Conservation (phyloP, 768 basidiomycete genomes). For the Serendipita sp. region DNA sequence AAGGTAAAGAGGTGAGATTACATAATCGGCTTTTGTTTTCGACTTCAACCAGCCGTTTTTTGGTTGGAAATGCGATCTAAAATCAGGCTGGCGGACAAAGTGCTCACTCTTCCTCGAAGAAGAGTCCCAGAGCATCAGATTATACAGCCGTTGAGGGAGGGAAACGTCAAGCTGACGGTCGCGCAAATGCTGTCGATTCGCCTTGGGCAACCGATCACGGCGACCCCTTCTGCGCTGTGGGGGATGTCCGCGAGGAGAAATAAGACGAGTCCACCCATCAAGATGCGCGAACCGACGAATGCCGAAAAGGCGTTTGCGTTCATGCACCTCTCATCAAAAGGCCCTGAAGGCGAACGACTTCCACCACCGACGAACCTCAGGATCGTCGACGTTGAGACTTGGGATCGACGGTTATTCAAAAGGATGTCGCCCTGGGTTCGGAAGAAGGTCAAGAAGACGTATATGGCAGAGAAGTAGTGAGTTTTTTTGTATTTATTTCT, state of each 20-base stretch:
- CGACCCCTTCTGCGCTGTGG: background rate
- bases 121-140: background rate
- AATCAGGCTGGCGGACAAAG: background rate
- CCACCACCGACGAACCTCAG: background rate
- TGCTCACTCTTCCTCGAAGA: background rate
- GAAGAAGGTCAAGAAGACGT: background rate
- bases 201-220: background rate
- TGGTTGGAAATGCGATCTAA: background rate
- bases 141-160: background rate
- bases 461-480: background rate
- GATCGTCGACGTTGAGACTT: background rate
- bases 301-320: background rate
- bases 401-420: slow-evolving; percentile 5
- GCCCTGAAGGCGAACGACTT: background rate
- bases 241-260: background rate
- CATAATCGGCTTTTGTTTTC: too few relatives aligned
- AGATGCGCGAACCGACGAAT: background rate
- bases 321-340: background rate
- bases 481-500: too few relatives aligned
- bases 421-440: background rate
- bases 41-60: too few relatives aligned
- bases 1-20: too few relatives aligned
- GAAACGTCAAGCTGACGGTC: slow-evolving; percentile 2
- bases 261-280: background rate
- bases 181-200: background rate